phyloP scores from a whole-genome alignment of 345 rosid species.

The Clarkia xantiana region DNA sequence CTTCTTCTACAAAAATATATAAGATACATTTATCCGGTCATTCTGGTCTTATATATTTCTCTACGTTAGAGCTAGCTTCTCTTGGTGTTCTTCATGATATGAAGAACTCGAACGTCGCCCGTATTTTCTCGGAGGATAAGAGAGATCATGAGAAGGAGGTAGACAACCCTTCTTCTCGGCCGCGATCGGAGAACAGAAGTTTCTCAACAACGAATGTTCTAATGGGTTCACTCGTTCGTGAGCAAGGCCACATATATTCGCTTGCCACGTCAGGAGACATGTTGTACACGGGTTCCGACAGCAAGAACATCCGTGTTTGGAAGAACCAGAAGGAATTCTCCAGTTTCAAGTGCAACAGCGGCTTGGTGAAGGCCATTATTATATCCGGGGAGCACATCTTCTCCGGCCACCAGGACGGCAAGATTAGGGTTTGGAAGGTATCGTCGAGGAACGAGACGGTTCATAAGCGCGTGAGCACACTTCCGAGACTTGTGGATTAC shows the following conservation, averaged over 20 bases:
- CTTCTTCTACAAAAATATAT: too few relatives aligned
- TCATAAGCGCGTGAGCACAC: slow-evolving; percentile 47
- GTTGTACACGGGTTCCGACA: slow-evolving; percentile 70
- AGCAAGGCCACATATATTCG: slow-evolving; percentile 81
- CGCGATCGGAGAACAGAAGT: background rate
- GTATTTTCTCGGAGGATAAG: slow-evolving; percentile 13
- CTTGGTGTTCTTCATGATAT: too few relatives aligned
- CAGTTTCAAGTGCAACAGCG: slow-evolving; percentile 65
- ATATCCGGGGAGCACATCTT: slow-evolving; percentile 48
- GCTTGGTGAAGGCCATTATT: slow-evolving; percentile 67
- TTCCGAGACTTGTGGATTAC: slow-evolving; percentile 48
- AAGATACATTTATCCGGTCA: too few relatives aligned
- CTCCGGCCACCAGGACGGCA: slow-evolving; percentile 83
- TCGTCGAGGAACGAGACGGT: slow-evolving; percentile 26
- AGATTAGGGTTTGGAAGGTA: slow-evolving; percentile 61
- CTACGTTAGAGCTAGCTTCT: too few relatives aligned
- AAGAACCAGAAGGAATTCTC: slow-evolving; percentile 53
- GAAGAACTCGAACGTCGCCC: slow-evolving; percentile 9
- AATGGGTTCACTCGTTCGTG: slow-evolving; percentile 64
- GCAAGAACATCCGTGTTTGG: slow-evolving; percentile 86
- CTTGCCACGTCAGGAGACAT: slow-evolving; percentile 52
- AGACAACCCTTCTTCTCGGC: slow-evolving; percentile 13
- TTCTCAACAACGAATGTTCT: slow-evolving; percentile 27
- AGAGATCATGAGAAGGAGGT: slow-evolving; percentile 16
- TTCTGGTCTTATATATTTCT: too few relatives aligned